These are phyloP conservation scores for Colletotrichum tropicicola DNA, from an alignment of 2,329 filamentous ascomycete species.

Conservation along the genomic window DNA sequence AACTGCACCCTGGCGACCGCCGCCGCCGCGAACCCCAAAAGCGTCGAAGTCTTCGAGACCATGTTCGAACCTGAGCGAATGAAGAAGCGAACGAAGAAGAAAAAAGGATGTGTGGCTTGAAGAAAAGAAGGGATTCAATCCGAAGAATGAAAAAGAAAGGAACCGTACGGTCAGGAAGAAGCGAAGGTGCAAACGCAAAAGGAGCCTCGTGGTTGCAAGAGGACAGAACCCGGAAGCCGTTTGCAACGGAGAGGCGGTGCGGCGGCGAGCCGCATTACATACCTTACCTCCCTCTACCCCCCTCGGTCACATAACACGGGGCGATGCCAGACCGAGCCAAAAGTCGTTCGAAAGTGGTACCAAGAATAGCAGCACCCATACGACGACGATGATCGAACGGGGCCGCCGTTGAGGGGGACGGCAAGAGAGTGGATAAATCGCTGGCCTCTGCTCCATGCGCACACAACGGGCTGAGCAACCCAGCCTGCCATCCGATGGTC, in stretches of 20 bases:
- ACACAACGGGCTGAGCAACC: neutral
- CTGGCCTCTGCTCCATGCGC: too few relatives aligned
- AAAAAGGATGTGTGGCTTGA: neutral
- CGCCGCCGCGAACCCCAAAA: slow-evolving; percentile 24
- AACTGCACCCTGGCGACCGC: slow-evolving; percentile 28
- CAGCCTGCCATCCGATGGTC: slow-evolving; percentile 23
- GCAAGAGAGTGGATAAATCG: neutral
- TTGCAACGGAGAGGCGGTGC: neutral
- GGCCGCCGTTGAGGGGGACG: neutral
- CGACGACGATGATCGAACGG: neutral
- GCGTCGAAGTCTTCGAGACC: slow-evolving; percentile 17
- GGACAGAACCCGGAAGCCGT: neutral
- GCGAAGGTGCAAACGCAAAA: slow-evolving; percentile 18
- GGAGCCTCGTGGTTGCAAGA: neutral
- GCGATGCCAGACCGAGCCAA: neutral
- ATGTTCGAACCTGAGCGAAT: slow-evolving; percentile 25
- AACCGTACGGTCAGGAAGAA: neutral
- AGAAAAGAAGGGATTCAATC: slow-evolving; percentile 25
- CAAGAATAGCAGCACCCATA: slow-evolving; percentile 20
- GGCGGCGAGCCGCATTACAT: slow-evolving; percentile 25
- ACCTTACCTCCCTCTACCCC: neutral
- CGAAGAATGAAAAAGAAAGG: slow-evolving; percentile 1
- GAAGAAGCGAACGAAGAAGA: slow-evolving; percentile 8
- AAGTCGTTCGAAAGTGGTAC: neutral
- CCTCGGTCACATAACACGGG: neutral